Conservation (phyloP, 495 filamentous ascomycete species). For the Alectoria sarmentosa region DNA sequence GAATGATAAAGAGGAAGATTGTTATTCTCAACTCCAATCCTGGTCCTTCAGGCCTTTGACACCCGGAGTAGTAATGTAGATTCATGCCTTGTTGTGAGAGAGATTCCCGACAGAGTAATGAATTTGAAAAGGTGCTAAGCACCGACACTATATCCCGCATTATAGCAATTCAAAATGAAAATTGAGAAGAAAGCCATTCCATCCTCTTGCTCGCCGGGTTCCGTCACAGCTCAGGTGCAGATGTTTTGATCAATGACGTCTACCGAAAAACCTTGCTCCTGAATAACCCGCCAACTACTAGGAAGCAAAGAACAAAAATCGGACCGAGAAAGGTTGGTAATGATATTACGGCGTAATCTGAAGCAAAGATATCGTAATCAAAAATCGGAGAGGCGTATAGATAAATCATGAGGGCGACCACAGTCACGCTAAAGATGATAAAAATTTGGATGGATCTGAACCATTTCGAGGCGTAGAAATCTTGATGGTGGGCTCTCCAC, state of each 20-base stretch:
- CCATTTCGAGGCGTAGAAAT: not conserved
- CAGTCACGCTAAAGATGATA: not conserved
- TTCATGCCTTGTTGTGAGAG: too few relatives aligned
- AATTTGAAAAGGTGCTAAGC: too few relatives aligned
- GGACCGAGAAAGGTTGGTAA: not conserved
- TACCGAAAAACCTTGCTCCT: not conserved
- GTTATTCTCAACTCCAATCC: too few relatives aligned
- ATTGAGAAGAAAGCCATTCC: too few relatives aligned
- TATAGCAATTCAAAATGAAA: too few relatives aligned
- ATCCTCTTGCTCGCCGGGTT: too few relatives aligned
- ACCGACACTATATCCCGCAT: too few relatives aligned
- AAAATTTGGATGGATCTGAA: not conserved
- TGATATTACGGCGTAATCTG: not conserved
- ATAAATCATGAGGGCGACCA: not conserved
- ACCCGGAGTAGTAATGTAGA: too few relatives aligned
- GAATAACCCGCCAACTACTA: not conserved
- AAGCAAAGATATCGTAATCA: not conserved
- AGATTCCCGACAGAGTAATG: too few relatives aligned
- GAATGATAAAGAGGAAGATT: too few relatives aligned
- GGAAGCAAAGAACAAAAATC: not conserved
- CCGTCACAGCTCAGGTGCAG: too few relatives aligned
- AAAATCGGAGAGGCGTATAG: not conserved
- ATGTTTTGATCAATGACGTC: not conserved
- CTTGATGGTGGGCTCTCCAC: not conserved
- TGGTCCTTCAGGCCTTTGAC: too few relatives aligned